Conservation (phyloP, 2,329 filamentous ascomycete genomes). For the Capronia epimyces region DNA sequence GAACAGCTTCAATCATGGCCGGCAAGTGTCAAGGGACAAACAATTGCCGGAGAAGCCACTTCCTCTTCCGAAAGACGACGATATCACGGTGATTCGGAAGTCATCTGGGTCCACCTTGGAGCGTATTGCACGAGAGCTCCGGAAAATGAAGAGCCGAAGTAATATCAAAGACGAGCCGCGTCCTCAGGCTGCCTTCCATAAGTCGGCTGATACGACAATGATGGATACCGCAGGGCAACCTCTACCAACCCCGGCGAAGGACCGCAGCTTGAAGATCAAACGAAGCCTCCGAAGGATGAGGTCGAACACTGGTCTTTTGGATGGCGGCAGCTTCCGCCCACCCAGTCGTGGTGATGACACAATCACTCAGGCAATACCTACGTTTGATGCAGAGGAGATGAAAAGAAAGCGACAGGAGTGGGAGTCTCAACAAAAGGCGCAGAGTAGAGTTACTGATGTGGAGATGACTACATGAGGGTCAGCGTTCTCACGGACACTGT, state of each 20-base stretch:
- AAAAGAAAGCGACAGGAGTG: conserved; percentile 44
- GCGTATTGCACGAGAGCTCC: conserved; percentile 55
- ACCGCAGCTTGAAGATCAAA: conserved; percentile 28
- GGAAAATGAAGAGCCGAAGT: conserved; percentile 52
- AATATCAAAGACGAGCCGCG: conserved; percentile 42
- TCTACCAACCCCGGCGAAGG: conserved; percentile 24
- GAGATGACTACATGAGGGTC: conserved; percentile 11
- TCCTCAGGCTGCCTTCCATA: conserved; percentile 15
- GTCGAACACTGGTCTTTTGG: conserved; percentile 31
- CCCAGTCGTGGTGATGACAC: conserved; percentile 30
- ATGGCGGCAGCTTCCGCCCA: conserved; percentile 32
- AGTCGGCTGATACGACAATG: conserved; percentile 10
- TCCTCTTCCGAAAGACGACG: conserved; percentile 34
- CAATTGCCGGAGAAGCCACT: conserved; percentile 39
- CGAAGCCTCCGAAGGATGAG: conserved; percentile 35
- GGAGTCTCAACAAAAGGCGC: conserved; percentile 39
- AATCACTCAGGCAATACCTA: conserved; percentile 28
- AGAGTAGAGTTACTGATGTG: conserved; percentile 8
- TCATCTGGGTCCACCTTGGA: conserved; percentile 47
- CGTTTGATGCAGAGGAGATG: conserved; percentile 48
- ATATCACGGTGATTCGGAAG: conserved; percentile 26
- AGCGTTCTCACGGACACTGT: conserved; percentile 17
- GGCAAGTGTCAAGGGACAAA: conserved; percentile 26
- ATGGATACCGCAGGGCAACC: conserved; percentile 14
- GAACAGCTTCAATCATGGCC: conserved; percentile 23